Conservation (phyloP, 768 basidiomycete species). For the Lanmaoa rubissima region DNA sequence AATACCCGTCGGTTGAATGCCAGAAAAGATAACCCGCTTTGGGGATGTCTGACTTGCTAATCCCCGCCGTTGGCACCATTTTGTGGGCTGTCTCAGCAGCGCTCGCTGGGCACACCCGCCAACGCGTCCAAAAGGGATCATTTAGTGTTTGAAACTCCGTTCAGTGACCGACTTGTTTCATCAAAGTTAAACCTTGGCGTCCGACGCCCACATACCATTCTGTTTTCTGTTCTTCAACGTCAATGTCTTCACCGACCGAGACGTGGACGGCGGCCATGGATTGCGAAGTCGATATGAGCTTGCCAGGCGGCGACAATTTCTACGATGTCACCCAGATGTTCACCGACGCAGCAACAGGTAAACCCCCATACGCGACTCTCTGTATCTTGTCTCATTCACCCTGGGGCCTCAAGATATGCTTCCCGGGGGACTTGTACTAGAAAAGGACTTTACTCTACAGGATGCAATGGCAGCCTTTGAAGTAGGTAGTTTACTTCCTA, state of each 20-base stretch:
- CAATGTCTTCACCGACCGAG: slow-evolving; percentile 4
- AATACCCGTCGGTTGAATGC: slow-evolving; percentile 91
- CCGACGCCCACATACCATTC: neutral
- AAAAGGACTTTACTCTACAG: slow-evolving; percentile 67
- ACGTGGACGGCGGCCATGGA: slow-evolving; percentile 18
- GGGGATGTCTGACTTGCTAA: slow-evolving; percentile 5
- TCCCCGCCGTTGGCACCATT: slow-evolving; percentile 6
- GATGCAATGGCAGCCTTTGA: slow-evolving; percentile 96
- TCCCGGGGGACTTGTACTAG: slow-evolving; percentile 59
- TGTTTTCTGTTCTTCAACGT: neutral
- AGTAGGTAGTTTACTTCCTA: slow-evolving; percentile 40
- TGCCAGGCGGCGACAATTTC: slow-evolving; percentile 62
- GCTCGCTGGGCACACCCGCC: neutral
- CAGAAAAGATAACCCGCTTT: slow-evolving; percentile 68
- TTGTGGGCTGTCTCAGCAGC: neutral
- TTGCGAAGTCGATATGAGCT: slow-evolving; percentile 3
- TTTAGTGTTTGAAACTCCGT: slow-evolving; percentile 34
- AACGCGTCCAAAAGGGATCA: slow-evolving; percentile 16
- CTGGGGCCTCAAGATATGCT: slow-evolving; percentile 53
- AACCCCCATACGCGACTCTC: neutral
- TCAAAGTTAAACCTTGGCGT: slow-evolving; percentile 5
- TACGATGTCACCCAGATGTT: slow-evolving; percentile 64
- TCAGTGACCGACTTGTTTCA: neutral
- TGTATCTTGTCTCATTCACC: slow-evolving; percentile 6
- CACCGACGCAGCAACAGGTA: slow-evolving; percentile 60